Evolutionary conservation across 371 early-diverging fungal genomes (phyloP).

Genomic region (Parasitella parasitica): DNA sequence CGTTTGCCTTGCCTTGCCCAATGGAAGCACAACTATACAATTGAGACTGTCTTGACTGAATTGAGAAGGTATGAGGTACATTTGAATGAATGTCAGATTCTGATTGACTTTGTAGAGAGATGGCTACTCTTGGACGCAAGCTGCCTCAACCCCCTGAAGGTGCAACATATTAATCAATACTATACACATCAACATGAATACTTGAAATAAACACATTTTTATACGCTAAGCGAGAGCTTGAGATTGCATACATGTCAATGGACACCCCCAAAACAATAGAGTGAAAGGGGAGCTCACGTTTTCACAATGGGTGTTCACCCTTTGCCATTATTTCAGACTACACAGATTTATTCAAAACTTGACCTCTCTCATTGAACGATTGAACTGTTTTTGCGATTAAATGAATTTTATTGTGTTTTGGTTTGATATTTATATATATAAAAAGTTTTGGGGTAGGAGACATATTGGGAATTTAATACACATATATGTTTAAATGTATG

Average conservation of each 20-base stretch:
- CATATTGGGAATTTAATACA: not conserved
- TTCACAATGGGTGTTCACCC: not conserved
- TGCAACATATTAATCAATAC: constrained; percentile 49
- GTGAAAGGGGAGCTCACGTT: too few species aligned
- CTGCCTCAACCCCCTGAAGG: constrained; percentile 91
- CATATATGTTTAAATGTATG: not conserved
- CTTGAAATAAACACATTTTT: not conserved
- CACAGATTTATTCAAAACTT: constrained; percentile 1
- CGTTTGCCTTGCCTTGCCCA: constrained; percentile 71
- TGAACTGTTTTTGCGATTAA: not conserved
- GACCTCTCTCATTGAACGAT: not conserved
- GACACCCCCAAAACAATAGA: too few species aligned
- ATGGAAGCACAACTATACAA: constrained; percentile 79
- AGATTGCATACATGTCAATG: not conserved
- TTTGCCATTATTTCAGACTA: not conserved
- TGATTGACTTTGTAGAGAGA: constrained; percentile 63
- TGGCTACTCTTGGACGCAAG: constrained; percentile 81
- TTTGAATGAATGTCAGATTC: not conserved
- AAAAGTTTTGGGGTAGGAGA: not conserved
- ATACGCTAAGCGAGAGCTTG: not conserved
- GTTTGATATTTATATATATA: not conserved
- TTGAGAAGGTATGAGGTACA: constrained; percentile 67
- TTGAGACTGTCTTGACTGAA: constrained; percentile 87
- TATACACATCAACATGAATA: not conserved
- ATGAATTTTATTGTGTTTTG: not conserved